Conservation (phyloP, 306 rosid genomes). For the Comarum palustre region DNA sequence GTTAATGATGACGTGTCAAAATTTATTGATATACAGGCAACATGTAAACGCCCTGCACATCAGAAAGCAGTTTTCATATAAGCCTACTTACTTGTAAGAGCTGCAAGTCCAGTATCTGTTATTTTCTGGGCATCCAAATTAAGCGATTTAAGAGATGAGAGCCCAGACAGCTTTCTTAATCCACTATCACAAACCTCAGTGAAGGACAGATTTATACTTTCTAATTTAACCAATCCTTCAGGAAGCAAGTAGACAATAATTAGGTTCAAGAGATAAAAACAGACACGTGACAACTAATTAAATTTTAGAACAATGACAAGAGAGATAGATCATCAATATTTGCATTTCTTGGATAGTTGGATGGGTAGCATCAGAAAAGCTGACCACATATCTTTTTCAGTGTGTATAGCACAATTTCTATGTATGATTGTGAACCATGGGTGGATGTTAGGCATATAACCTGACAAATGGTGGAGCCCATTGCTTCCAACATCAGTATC, state of each 20-base stretch:
- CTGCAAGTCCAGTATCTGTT: constrained; percentile 74
- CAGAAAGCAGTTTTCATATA: not conserved
- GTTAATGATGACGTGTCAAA: constrained; percentile 17
- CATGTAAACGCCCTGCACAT: not conserved
- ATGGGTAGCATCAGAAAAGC: not conserved
- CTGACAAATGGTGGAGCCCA: constrained; percentile 84
- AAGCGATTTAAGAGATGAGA: constrained; percentile 81
- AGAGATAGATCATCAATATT: not conserved
- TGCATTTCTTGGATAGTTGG: not conserved
- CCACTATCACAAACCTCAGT: constrained; percentile 65
- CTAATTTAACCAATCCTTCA: constrained; percentile 74
- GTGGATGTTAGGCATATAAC: constrained; percentile 33
- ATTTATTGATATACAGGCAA: not conserved
- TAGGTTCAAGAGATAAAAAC: not conserved
- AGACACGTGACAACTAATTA: not conserved
- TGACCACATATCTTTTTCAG: not conserved
- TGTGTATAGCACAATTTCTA: not conserved
- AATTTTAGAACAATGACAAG: not conserved
- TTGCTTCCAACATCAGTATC: constrained; percentile 82
- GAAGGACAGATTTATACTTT: constrained; percentile 84
- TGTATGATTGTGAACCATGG: not conserved
- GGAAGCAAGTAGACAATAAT: constrained; percentile 22
- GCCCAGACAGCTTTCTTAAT: constrained; percentile 67
- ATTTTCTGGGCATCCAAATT: constrained; percentile 89
- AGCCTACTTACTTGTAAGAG: constrained; percentile 64